phyloP scores from a whole-genome alignment of 441 rosid species.

The Oxalis stricta region DNA sequence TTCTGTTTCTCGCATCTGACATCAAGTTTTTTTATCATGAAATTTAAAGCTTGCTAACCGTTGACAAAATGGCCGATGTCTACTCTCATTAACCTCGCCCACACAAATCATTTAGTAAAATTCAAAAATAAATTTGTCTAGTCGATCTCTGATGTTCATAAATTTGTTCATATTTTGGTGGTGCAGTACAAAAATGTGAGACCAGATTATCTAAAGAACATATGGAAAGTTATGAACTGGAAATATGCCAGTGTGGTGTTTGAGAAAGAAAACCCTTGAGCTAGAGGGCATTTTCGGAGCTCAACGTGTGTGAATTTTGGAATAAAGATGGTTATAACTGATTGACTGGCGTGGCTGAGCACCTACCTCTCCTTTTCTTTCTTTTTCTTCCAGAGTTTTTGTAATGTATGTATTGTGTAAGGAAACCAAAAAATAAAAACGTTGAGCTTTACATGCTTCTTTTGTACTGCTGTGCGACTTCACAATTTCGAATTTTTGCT shows the following conservation, averaged over 20 bases:
- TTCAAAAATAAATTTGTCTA: no score
- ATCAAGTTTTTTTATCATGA: no score
- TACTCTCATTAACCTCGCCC: no score
- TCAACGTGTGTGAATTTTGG: neutral
- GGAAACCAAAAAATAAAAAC: constrained; percentile 1
- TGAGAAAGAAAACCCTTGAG: constrained; percentile 45
- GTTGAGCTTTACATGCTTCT: neutral
- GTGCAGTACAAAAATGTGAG: constrained; percentile 96
- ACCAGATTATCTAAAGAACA: constrained; percentile 83
- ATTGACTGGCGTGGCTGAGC: neutral
- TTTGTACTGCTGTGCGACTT: neutral
- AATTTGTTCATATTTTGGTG: neutral
- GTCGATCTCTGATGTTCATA: neutral
- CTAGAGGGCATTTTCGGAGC: constrained; percentile 2
- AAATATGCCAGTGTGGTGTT: constrained; percentile 58
- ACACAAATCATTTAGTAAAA: no score
- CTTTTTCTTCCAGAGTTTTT: neutral
- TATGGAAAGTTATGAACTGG: constrained; percentile 93
- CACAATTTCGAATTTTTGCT: no score
- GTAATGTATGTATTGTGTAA: neutral
- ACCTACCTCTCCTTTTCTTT: neutral
- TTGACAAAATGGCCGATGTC: no score
- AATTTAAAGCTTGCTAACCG: no score
- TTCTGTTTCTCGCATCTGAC: no score
- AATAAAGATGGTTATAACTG: no score